phyloP scores from a whole-genome alignment of 179 eudicot species.

The Silene coronaria region DNA sequence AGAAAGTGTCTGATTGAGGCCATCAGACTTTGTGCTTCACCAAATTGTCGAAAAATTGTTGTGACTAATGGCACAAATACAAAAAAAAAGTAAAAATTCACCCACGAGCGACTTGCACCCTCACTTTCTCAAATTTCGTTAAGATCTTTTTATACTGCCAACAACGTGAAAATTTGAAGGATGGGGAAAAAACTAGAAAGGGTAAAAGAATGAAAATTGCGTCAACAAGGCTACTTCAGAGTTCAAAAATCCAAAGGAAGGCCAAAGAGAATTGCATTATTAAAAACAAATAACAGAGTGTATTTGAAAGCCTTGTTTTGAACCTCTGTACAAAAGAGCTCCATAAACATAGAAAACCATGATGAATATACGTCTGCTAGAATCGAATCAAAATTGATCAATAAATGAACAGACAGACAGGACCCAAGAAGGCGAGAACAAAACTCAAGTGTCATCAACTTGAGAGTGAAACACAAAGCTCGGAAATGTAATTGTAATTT shows the following conservation, averaged over 20 bases:
- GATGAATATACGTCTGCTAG: conserved; percentile 16
- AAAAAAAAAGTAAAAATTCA: no score
- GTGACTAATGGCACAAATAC: no score
- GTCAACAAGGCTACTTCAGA: no score
- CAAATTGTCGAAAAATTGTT: no score
- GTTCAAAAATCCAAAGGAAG: neutral
- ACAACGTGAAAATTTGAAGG: no score
- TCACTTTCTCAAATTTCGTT: no score
- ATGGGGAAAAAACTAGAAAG: no score
- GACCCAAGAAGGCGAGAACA: conserved; percentile 13
- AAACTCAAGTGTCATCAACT: conserved; percentile 65
- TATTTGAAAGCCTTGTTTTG: conserved; percentile 19
- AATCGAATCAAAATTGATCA: conserved; percentile 20
- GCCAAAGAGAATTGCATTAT: conserved; percentile 19
- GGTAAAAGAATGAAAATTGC: no score
- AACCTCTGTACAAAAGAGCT: conserved; percentile 30
- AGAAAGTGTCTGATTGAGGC: no score
- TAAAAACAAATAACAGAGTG: conserved; percentile 20
- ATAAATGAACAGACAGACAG: conserved; percentile 18
- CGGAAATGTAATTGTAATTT: conserved; percentile 78
- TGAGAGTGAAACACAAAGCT: conserved; percentile 83
- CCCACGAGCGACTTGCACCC: no score
- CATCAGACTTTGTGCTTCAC: no score
- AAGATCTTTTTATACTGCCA: no score
- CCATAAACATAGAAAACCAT: conserved; percentile 19